Conservation (phyloP, 164 flowering plant genomes). For the Kingdonia uniflora region DNA sequence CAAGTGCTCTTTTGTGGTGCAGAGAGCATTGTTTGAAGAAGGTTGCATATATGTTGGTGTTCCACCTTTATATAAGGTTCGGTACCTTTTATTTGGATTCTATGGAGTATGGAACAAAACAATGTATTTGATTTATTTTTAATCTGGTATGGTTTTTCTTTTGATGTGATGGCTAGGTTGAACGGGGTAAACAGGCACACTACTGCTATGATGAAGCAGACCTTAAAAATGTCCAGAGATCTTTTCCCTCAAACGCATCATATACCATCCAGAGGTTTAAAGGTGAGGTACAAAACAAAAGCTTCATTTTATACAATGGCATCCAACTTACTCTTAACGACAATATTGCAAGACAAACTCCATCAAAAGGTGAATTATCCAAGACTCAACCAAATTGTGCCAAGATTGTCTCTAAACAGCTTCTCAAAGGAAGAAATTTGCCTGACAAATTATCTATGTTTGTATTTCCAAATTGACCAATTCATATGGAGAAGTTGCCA, state of each 20-base stretch:
- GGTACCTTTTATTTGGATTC: background rate
- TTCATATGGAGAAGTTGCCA: no score
- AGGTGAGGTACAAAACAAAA: constrained; percentile 62
- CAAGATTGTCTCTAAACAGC: no score
- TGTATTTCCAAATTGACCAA: no score
- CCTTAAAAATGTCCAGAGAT: constrained; percentile 42
- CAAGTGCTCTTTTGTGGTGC: constrained; percentile 14
- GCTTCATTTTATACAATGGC: no score
- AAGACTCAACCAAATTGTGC: no score
- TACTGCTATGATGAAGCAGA: constrained; percentile 82
- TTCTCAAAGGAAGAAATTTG: no score
- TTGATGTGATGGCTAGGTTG: constrained; percentile 44
- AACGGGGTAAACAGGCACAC: constrained; percentile 75
- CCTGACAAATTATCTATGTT: no score
- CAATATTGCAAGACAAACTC: no score
- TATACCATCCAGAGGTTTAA: constrained; percentile 90
- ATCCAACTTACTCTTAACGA: no score
- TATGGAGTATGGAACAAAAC: background rate
- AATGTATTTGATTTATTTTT: background rate
- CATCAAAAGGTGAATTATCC: no score
- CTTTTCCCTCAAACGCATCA: constrained; percentile 78
- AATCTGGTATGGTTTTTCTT: background rate
- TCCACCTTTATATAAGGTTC: constrained; percentile 91
- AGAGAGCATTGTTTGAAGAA: constrained; percentile 91
- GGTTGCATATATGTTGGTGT: constrained; percentile 96